Base-by-base conservation (phyloP, 257 asterid genomes). In the Solanum acaule region DNA sequence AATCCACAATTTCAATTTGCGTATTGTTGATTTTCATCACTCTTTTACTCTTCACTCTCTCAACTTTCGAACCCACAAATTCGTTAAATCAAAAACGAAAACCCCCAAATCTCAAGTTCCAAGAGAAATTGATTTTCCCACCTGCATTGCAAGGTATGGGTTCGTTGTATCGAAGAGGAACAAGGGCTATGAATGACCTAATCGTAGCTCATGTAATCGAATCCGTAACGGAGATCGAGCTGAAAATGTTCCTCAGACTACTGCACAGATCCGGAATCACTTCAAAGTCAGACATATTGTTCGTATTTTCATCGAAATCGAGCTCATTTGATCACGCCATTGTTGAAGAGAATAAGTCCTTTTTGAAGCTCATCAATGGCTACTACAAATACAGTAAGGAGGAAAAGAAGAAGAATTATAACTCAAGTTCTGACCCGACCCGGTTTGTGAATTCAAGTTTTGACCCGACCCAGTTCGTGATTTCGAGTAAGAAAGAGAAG, bases 71-170 rank as follows among this genome's bases (percentile, higher is more conserved):
- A 16, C 92, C 95, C 77, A 44, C 91, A 7, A 73, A 90, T 52
- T 14, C 89, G 6, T n/a, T 61, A 9, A 20, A 18, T 67, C 61
- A 46, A 8, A 22, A 52, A 33, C 40, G 22, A 15, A 70, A 70
- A 31, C 77, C 37, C 77, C 77, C 38, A 68, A 68, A 5, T 56
- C 65, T 75, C 0, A 35, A 22, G 1, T 35, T 23, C 29, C 12
- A 10, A n/a, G n/a, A 76, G 52, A 59, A n/a, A n/a, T 63, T 38
- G 25, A 10, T 88, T 1, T 40, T 94, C 3, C 18, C 88, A 6
- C 95, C 88, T 71, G 98, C 99, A 65, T 88, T 97, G 92, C 99
- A 97, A 27, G 97, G 98, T 2, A 93, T 97, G 98, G 98, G 99
- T 38, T 90, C 93, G 61, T 67, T 95, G 40, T 93, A 96, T 81